Evolutionary conservation across 352 stramenopile species (phyloP).

Genomic region (Lagenidium sp.): DNA sequence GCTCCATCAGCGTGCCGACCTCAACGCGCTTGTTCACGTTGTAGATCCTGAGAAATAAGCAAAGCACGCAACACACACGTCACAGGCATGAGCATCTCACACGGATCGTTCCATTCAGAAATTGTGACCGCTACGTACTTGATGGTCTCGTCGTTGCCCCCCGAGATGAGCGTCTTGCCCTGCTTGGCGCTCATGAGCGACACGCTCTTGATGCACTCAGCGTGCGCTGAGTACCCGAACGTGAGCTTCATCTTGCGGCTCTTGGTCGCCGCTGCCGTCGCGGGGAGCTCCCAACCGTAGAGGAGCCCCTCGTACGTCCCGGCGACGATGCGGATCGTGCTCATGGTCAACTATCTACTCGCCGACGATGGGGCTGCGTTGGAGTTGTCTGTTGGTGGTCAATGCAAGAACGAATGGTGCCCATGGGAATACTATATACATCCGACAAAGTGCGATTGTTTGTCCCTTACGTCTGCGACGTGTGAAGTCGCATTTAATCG

Average conservation of each 20-base stretch:
- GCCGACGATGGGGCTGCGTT: no score
- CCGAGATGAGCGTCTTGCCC: conserved; percentile 75
- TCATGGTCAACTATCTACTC: no score
- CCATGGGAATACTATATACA: conserved; percentile 2
- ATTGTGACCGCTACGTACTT: conserved; percentile 46
- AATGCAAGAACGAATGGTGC: conserved; percentile 13
- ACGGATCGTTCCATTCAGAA: not conserved
- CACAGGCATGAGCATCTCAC: no score
- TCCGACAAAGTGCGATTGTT: conserved; percentile 11
- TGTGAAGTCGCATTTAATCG: not conserved
- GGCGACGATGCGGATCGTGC: conserved; percentile 74
- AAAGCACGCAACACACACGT: no score
- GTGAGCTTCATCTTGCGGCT: conserved; percentile 69
- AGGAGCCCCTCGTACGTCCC: conserved; percentile 84
- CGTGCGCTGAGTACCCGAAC: conserved; percentile 77
- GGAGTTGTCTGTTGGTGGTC: conserved; percentile 12
- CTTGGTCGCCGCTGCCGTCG: conserved; percentile 7
- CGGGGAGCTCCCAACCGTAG: conserved; percentile 72
- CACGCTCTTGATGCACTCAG: conserved; percentile 83
- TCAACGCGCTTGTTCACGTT: conserved; percentile 85
- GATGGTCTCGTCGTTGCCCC: conserved; percentile 82
- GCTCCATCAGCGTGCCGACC: conserved; percentile 81
- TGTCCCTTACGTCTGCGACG: no score
- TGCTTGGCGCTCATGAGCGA: conserved; percentile 71
- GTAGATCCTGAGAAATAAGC: conserved; percentile 68